Base-by-base conservation (phyloP, 2,329 filamentous ascomycete species). In the Curvularia sp. region DNA sequence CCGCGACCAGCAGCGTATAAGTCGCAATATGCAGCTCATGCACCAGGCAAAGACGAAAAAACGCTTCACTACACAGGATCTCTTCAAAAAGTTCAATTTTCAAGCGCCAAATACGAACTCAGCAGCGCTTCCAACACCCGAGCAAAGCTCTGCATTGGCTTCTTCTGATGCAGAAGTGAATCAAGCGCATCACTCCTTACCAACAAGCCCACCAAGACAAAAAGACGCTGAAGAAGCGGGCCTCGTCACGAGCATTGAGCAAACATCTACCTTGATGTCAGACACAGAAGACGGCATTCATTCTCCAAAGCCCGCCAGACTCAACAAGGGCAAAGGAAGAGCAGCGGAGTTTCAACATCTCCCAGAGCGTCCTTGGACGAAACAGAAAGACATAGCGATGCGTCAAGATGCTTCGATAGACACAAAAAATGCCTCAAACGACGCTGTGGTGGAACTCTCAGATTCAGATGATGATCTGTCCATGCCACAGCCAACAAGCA, bases 1-100 rank as follows among this genome's bases (percentile, higher is more conserved):
- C 68, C 87, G 92, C 8, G 95, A 99, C 78, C 97, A 94, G 1
- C 95, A 99, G 79, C 87, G 95, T 28, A 86, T 99, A 80, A 89
- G 87, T 66, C 86, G 95, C 65, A 96, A 90, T 72, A 91, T 97
- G 86, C 94, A 98, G 76, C 84, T 99, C 48, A 87, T 91, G 1
- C 93, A 98, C 76, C 89, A 97, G 73, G 90, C 92, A 23, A 92
- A 89, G 79, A 80, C 92, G 1, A 93, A 90, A 77, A 98, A 95
- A 82, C 96, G 92, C 79, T 90, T 97, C 64, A 88, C 89, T 6
- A 95, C 93, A 67, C 86, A 88, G 36, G 90, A 90, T 58, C 82
- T 99, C 1, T 90, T 98, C 70, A 89, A 92, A 52, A 86, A 86
- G 23, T 97, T 98, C 80, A 93, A 93, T 72, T 93, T 89, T 70